These are phyloP conservation scores for Trypanosoma melophagium DNA, from an alignment of 208 protist genomes.

Conservation along the genomic window DNA sequence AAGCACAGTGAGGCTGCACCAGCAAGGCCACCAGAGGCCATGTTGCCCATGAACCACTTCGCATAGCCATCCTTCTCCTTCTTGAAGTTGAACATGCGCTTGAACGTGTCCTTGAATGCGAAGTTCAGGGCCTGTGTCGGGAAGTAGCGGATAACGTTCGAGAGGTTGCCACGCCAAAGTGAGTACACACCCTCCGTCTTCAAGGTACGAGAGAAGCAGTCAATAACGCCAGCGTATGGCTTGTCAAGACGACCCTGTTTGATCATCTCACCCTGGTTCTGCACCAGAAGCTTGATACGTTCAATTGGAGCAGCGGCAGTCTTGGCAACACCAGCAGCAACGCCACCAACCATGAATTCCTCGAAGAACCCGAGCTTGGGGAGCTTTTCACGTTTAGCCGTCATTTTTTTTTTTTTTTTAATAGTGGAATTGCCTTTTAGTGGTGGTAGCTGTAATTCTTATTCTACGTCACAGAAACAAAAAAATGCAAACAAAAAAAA, in stretches of 20 bases:
- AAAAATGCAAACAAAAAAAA: no score
- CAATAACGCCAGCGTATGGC: slow-evolving; percentile 93
- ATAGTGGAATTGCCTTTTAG: neutral
- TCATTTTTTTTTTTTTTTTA: slow-evolving; percentile 21
- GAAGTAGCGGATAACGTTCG: slow-evolving; percentile 98
- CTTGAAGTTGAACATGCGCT: slow-evolving; percentile 93
- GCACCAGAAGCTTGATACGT: slow-evolving; percentile 95
- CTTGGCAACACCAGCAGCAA: slow-evolving; percentile 87
- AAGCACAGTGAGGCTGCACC: slow-evolving; percentile 95
- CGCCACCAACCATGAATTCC: slow-evolving; percentile 83
- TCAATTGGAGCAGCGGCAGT: slow-evolving; percentile 95
- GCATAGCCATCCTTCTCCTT: slow-evolving; percentile 72
- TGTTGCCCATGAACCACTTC: slow-evolving; percentile 92
- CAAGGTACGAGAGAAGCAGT: slow-evolving; percentile 94
- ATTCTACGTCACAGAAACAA: no score
- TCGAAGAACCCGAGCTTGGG: slow-evolving; percentile 66
- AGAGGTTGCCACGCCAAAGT: slow-evolving; percentile 97
- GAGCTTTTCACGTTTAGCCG: slow-evolving; percentile 29
- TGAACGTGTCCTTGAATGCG: slow-evolving; percentile 97
- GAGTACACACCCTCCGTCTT: slow-evolving; percentile 92
- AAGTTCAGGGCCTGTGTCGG: slow-evolving; percentile 98
- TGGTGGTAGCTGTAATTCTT: no score
- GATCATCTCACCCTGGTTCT: slow-evolving; percentile 90
- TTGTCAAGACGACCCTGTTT: slow-evolving; percentile 73
- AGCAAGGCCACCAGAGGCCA: slow-evolving; percentile 95